Evolutionary conservation across 164 flowering plant genomes (phyloP).

Genomic region (Vitis amurensis): DNA sequence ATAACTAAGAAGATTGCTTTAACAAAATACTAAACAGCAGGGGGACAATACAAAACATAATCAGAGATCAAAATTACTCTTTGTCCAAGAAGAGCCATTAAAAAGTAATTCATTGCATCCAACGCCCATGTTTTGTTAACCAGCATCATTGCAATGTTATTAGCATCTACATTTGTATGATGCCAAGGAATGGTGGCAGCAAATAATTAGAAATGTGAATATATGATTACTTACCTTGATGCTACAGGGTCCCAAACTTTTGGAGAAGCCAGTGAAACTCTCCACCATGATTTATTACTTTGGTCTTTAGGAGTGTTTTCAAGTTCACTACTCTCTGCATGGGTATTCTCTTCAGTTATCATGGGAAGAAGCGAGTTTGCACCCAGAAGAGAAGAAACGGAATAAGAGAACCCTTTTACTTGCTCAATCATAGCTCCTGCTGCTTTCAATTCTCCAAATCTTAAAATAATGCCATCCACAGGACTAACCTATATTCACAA

Average conservation of each 20-base stretch:
- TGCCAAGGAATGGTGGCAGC: not conserved
- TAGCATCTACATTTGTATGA: too few relatives aligned
- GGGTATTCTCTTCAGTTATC: conserved; percentile 31
- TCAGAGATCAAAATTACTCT: too few relatives aligned
- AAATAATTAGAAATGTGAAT: conserved; percentile 1
- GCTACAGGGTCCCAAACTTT: conserved; percentile 53
- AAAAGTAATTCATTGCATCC: too few relatives aligned
- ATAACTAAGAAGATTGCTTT: too few relatives aligned
- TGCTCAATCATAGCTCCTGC: conserved; percentile 90
- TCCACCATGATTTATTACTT: conserved; percentile 79
- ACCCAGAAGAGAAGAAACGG: conserved; percentile 86
- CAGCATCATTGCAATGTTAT: too few relatives aligned
- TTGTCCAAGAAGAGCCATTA: too few relatives aligned
- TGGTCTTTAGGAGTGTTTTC: conserved; percentile 25
- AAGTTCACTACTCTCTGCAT: conserved; percentile 29
- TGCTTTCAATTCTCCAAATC: conserved; percentile 85
- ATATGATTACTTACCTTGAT: conserved; percentile 63
- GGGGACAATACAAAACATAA: too few relatives aligned
- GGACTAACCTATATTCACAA: conserved; percentile 70
- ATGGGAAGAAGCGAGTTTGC: conserved; percentile 56
- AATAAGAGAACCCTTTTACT: conserved; percentile 92
- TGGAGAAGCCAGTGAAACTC: conserved; percentile 84
- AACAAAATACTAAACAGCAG: too few relatives aligned
- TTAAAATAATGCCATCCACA: conserved; percentile 85
- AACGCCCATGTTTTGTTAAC: too few relatives aligned